Base-by-base conservation (phyloP, 495 filamentous ascomycete species). In the Penicillium psychrofluorescens region DNA sequence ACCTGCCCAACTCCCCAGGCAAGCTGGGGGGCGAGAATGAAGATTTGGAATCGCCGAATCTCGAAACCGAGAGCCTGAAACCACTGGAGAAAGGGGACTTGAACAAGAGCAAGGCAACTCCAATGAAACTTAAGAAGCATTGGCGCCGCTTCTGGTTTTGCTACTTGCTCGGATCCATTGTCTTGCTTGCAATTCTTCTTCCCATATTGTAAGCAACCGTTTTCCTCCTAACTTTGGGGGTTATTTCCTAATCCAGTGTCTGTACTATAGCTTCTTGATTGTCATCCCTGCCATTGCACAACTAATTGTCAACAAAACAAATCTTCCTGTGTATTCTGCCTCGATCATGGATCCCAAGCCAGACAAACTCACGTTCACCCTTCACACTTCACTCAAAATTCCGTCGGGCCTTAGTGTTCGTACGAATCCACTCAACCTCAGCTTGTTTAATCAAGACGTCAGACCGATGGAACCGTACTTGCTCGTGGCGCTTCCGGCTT, bases 121-220 rank as follows among this genome's bases (percentile, higher is more conserved):
- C 11, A 3, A 16, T 11, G 27, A 28, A 36, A 14, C 4, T 31
- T 12, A 13, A 37, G 28, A 47, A 31, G 7, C 68, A 73, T 36
- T 63, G 55, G 36, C 53, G 60, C 11, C 56, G 61, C n/a, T 73
- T 70, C 46, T 68, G 67, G 60, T 66, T 61, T 49, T 65, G 60
- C 46, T 70, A 71, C 50, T 35, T 69, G 0, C 52, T 71, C 16
- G 68, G 49, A 12, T 35, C 27, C 1, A 51, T 67, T 30, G 49
- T 73, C 28, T 60, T 73, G 36, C 49, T 67, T n/a, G 64, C 66
- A 8, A 70, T 71, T 11, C 54, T 71, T 31, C 29, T 73, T 13
- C 68, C 70, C 7, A 50, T 71, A 8, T 52, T 69, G 68, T 73
- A 62, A 48, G 68, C 2, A 3, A 22, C 4, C 22, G 4, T 22